Evolutionary conservation across 805 yeast species (phyloP), one percentile per base, ranked within the genome.

Genomic region (Candida dajiaensis): DNA sequence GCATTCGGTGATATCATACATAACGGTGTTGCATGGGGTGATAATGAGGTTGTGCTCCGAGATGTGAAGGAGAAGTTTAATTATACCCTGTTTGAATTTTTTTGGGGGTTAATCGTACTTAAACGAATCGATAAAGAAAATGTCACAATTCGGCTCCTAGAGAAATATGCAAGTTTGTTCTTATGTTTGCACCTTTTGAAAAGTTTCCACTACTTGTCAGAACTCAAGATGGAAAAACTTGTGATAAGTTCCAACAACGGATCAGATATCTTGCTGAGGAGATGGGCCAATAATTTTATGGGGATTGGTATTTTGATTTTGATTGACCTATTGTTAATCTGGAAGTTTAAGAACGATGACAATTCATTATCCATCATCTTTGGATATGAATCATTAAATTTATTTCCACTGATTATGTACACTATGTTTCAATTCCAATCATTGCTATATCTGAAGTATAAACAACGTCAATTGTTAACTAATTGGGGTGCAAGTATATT

Each of bases 151-250:
- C 3, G 21, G 12, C 36, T 33, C 2, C 20, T 43, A 29, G 18
- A 29, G 8, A 49, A 53, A 25, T 52, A 52, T 31, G 53, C 49
- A 2, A 21, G 41, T 9, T 28, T 53, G 21, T 55, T 52, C 26
- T 23, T 44, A 4, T 44, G 51, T 18, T 36, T 55, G 26, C 28
- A 53, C 16, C 35, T 55, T 12, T 41, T 50, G 18, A 55, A 55
- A 23, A 47, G 55, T 44, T 55, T 55, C 51, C 59, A 55, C 37
- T 48, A 53, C 25, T 40, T 55, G n/a, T 49, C 46, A 9, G 57
- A 55, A n/a, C 8, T 48, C 23, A 41, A 50, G 19, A 51, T 53
- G 26, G 21, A 28, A 11, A 36, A 36, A 16, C n/a, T 36, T 4
- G 11, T 19, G 43, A 12, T 45, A 41, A 31, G 21, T 20, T 13